Evolutionary conservation across 164 flowering plant genomes (phyloP), one percentile per base, ranked within the genome.

Genomic region (Pachysandra terminalis): DNA sequence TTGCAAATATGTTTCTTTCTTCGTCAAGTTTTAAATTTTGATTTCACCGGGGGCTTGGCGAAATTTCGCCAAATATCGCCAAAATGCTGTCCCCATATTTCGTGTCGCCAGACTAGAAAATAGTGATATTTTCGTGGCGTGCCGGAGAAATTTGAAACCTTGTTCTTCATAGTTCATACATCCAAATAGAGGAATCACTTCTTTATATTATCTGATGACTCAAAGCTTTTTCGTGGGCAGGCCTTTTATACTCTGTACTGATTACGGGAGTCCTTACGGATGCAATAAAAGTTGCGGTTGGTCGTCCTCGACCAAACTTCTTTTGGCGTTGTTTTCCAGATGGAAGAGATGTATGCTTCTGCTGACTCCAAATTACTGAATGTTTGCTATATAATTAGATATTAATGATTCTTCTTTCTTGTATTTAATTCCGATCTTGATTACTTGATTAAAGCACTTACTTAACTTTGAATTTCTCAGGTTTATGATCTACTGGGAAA

Each of bases 251-350:
- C 69, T 65, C 97, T 52, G 78, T 84, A 28, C 66, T 92, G 61
- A 81, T 90, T 27, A 88, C 97, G 26, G 97, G 64, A 16, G 90
- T 90, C 48, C 48, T 88, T 5, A 92, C 96, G 0, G 96, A 88
- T 73, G 79, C 96, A 19, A 84, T 90, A 28, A 91, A 91, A 77
- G 54, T 79, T 79, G 96, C 82, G 35, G 85, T 80, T 68, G 97
- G 97, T 16, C 80, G 96, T 40, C 97, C 97, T 68, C 83, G 97
- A 21, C 95, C 96, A 16, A 80, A 91, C 76, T 90, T 90, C 75
- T 90, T 87, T 56, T 90, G 90, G 90, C 90, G 96, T 54, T 90
- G 94, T 74, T 92, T 90, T 71, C 95, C 93, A 37, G 90, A 92
- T 77, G 98, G 94, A 41, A 72, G 73, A 8, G 88, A 68, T 25